Evolutionary conservation across 345 rosid genomes (phyloP).

Genomic region (Citrus medica): DNA sequence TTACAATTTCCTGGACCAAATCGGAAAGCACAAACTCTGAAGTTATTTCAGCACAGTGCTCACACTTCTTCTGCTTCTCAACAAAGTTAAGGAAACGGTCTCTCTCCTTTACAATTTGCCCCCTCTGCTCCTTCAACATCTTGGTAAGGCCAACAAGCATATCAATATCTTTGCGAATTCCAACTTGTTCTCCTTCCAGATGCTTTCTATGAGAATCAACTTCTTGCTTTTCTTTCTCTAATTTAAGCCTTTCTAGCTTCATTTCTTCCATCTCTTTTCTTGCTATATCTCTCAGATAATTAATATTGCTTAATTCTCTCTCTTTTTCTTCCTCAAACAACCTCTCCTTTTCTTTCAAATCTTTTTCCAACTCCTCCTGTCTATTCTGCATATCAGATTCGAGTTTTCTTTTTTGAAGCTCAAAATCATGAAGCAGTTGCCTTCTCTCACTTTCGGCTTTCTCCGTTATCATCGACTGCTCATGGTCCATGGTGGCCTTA

Average conservation of each 20-base stretch:
- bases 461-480: conserved; percentile 47
- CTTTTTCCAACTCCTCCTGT: conserved; percentile 60
- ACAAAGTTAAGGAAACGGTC: conserved; percentile 68
- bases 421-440: conserved; percentile 68
- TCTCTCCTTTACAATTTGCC: conserved; percentile 75
- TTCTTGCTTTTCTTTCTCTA: conserved; percentile 66
- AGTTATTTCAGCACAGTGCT: conserved; percentile 62
- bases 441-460: conserved; percentile 74
- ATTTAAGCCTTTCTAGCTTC: conserved; percentile 58
- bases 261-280: conserved; percentile 84
- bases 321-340: conserved; percentile 81
- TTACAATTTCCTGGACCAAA: conserved; percentile 58
- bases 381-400: conserved; percentile 64
- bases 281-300: conserved; percentile 70
- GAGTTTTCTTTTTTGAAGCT: conserved; percentile 59
- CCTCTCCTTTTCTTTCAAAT: conserved; percentile 52
- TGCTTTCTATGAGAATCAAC: conserved; percentile 58
- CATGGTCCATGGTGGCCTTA: conserved; percentile 71
- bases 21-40: conserved; percentile 76
- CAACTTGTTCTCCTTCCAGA: conserved; percentile 81
- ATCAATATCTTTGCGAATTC: conserved; percentile 78
- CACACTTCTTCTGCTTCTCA: conserved; percentile 69
- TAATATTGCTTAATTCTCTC: conserved; percentile 67
- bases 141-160: conserved; percentile 72
- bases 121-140: conserved; percentile 78